Conservation (phyloP, 2,329 filamentous ascomycete species). For the Pochonia chlamydosporia region DNA sequence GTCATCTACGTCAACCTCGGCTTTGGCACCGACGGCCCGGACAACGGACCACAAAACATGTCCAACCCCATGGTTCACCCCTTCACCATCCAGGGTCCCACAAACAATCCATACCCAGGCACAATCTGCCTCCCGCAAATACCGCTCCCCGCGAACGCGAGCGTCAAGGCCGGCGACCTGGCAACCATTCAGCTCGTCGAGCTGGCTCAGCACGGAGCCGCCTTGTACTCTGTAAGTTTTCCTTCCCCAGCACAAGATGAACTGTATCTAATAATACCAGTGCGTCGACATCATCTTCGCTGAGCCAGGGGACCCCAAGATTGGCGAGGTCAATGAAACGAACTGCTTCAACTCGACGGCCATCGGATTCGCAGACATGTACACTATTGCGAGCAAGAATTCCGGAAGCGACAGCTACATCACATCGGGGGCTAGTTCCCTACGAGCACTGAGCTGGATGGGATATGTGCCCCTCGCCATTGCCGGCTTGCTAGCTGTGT, state of each 20-base stretch:
- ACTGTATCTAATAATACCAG: constrained; percentile 35
- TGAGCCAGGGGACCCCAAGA: constrained; percentile 61
- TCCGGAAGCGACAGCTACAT: constrained; percentile 29
- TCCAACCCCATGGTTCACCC: constrained; percentile 73
- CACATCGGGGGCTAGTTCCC: constrained; percentile 19
- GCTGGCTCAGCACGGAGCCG: constrained; percentile 74
- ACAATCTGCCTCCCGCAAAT: constrained; percentile 87
- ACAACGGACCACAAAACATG: constrained; percentile 72
- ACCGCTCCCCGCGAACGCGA: constrained; percentile 67
- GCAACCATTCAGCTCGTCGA: constrained; percentile 89
- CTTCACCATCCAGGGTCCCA: constrained; percentile 78
- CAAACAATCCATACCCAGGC: constrained; percentile 79
- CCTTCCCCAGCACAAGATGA: background rate
- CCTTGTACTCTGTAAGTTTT: constrained; percentile 67
- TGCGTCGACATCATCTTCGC: constrained; percentile 94
- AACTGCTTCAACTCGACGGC: constrained; percentile 88
- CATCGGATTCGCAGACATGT: constrained; percentile 72
- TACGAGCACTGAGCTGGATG: constrained; percentile 19
- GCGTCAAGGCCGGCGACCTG: constrained; percentile 73
- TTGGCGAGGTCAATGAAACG: constrained; percentile 65
- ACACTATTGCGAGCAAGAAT: constrained; percentile 53
- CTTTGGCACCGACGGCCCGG: constrained; percentile 62
- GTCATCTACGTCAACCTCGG: constrained; percentile 90
- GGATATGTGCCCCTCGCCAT: constrained; percentile 37
- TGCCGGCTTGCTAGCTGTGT: constrained; percentile 32